These are phyloP conservation scores for Candida sanyaensis DNA, from an alignment of 1,139 yeast species.

Conservation along the genomic window DNA sequence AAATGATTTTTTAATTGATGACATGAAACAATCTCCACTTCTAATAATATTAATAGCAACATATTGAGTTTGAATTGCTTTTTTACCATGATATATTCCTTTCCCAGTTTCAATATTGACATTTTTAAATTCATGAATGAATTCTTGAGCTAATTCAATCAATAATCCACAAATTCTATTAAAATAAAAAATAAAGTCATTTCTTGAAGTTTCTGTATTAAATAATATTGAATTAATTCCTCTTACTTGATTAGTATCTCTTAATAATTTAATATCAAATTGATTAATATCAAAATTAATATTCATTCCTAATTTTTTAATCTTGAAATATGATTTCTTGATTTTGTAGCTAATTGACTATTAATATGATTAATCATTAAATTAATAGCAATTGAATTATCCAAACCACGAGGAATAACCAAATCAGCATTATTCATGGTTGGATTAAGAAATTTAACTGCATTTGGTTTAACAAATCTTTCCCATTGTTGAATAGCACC, in stretches of 20 bases:
- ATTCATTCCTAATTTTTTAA: conserved; percentile 55
- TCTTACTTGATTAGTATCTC: conserved; percentile 63
- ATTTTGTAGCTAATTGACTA: conserved; percentile 67
- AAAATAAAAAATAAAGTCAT: conserved; percentile 83
- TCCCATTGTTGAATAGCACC: conserved; percentile 93
- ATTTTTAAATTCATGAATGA: conserved; percentile 26
- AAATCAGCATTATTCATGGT: conserved; percentile 83
- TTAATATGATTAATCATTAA: conserved; percentile 78
- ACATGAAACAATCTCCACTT: conserved; percentile 92
- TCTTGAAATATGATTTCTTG: conserved; percentile 63
- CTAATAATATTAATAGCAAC: conserved; percentile 80
- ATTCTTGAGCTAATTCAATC: conserved; percentile 66
- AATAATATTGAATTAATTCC: conserved; percentile 76
- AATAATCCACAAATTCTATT: conserved; percentile 75
- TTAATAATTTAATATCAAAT: conserved; percentile 41
- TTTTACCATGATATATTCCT: conserved; percentile 41
- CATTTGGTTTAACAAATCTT: conserved; percentile 87
- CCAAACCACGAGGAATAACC: conserved; percentile 86
- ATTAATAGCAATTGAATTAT: conserved; percentile 76
- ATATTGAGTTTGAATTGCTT: conserved; percentile 43
- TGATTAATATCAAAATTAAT: conserved; percentile 31
- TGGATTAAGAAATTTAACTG: conserved; percentile 72
- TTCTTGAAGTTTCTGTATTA: conserved; percentile 54
- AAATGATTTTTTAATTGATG: conserved; percentile 69
- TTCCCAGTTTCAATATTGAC: conserved; percentile 48